A percentile compares a stretch with the other conserved stretches of the same genome.
phyloP scores from a whole-genome alignment of 192 early-diverging fungal genomes.

The Glomus cerebriforme region DNA sequence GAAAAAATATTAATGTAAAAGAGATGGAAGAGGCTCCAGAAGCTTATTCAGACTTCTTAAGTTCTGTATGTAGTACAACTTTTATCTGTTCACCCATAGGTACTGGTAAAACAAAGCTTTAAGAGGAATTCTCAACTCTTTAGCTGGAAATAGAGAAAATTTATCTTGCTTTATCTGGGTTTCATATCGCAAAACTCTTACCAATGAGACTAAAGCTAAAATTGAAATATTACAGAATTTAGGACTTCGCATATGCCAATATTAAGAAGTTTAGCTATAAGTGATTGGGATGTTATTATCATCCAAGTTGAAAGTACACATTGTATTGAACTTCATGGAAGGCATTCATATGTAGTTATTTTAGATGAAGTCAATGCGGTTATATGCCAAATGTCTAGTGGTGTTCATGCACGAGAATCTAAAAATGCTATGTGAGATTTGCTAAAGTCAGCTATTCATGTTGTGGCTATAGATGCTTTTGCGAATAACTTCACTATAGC shows the following conservation, averaged over 20 bases:
- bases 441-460: background rate
- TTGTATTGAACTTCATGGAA: background rate
- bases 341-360: background rate
- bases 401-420: conserved; percentile 12
- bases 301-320: background rate
- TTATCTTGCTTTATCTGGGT: background rate
- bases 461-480: background rate
- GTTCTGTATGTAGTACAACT: no score
- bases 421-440: conserved; percentile 9
- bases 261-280: conserved; percentile 10
- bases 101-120: no score
- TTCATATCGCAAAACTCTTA: background rate
- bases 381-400: conserved; percentile 7
- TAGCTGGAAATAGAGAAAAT: no score
- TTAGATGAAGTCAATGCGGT: background rate
- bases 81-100: no score
- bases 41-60: no score
- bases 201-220: conserved; percentile 2
- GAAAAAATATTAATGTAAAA: no score
- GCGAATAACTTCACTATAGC: conserved; percentile 5
- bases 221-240: background rate
- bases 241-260: background rate
- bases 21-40: no score
- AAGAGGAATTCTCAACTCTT: no score
- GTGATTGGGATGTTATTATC: conserved; percentile 9